Evolutionary conservation across 2,329 filamentous ascomycete genomes (phyloP).

Genomic region (Sodiomyces alkalinus): DNA sequence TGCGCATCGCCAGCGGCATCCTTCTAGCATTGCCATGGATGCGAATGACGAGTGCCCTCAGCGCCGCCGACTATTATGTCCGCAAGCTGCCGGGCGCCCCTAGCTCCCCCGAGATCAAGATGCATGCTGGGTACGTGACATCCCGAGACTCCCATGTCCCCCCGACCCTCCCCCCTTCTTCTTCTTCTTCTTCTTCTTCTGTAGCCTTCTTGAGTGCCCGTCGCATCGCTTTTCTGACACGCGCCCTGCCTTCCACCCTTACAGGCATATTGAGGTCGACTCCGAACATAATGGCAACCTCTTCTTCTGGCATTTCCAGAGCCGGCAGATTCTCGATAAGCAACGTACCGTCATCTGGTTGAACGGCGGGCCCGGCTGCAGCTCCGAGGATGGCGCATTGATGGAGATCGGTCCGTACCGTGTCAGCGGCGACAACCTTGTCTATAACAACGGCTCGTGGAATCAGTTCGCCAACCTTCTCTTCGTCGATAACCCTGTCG

Average conservation of each 20-base stretch:
- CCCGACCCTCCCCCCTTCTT: too few relatives aligned
- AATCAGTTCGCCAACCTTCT: constrained; percentile 94
- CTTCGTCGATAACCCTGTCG: constrained; percentile 94
- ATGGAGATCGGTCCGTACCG: constrained; percentile 95
- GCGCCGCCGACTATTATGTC: constrained; percentile 72
- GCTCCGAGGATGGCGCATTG: constrained; percentile 88
- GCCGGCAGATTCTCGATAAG: constrained; percentile 82
- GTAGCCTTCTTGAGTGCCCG: too few relatives aligned
- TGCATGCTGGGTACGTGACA: constrained; percentile 81
- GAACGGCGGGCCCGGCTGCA: constrained; percentile 93
- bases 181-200: too few relatives aligned
- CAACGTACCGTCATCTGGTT: constrained; percentile 92
- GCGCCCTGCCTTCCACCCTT: constrained; percentile 5
- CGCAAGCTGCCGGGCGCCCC: constrained; percentile 74
- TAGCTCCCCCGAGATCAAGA: constrained; percentile 62
- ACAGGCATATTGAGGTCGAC: constrained; percentile 80
- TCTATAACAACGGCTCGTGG: constrained; percentile 90
- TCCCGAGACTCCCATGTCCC: not conserved
- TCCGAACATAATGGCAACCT: constrained; percentile 78
- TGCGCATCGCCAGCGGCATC: constrained; percentile 9
- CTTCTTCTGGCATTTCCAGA: constrained; percentile 98
- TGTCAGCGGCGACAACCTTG: constrained; percentile 55
- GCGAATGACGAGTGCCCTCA: constrained; percentile 14
- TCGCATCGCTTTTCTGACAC: constrained; percentile 11
- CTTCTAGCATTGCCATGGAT: constrained; percentile 28